A percentile compares a stretch with the other conserved stretches of the same genome.
phyloP scores from a whole-genome alignment of 192 early-diverging fungal species.

The Dimargaris cristalligena region DNA sequence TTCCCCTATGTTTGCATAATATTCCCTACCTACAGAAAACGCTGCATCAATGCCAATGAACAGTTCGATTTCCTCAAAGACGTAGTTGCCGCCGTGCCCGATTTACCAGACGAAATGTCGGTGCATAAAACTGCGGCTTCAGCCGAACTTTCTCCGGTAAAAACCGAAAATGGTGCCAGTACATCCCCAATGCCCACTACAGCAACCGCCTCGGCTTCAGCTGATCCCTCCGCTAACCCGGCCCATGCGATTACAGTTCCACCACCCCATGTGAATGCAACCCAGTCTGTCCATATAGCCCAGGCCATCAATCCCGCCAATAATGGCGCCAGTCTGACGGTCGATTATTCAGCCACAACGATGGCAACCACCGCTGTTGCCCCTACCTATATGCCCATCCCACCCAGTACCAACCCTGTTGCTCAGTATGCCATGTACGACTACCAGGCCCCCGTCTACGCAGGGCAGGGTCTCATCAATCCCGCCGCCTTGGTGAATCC shows the following conservation, averaged over 20 bases:
- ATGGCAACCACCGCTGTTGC: background rate
- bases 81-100: constrained; percentile 64
- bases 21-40: too few relatives aligned
- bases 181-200: constrained; percentile 12
- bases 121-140: constrained; percentile 23
- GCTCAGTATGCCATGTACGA: background rate
- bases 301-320: constrained; percentile 15
- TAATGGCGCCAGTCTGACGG: constrained; percentile 13
- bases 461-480: too few relatives aligned
- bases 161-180: constrained; percentile 14
- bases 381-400: background rate
- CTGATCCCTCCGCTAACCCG: too few relatives aligned
- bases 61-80: constrained; percentile 92
- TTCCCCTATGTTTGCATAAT: too few relatives aligned
- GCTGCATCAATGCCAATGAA: constrained; percentile 51
- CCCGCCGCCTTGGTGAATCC: too few relatives aligned
- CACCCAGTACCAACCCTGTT: background rate
- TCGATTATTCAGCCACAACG: background rate
- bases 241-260: too few relatives aligned
- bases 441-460: too few relatives aligned
- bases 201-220: too few relatives aligned
- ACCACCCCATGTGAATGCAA: background rate
- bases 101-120: constrained; percentile 34
- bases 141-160: constrained; percentile 7
- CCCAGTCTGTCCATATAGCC: constrained; percentile 10